These are phyloP conservation scores for Vanilla planifolia DNA, from an alignment of 106 monocot species.

Conservation along the genomic window DNA sequence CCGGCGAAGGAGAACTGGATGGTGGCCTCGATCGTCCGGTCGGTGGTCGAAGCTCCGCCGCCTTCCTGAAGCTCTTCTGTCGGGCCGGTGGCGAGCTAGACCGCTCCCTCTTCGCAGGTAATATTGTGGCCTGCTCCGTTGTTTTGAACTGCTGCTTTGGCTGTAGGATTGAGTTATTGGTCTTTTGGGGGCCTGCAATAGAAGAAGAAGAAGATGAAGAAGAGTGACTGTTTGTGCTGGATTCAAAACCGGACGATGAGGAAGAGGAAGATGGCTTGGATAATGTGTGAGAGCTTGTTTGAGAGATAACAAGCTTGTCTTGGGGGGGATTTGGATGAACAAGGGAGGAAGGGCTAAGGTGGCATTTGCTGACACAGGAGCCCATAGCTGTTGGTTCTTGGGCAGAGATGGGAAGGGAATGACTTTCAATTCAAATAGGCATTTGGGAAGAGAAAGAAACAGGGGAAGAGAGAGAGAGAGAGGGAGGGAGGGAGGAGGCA, in stretches of 20 bases:
- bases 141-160: neutral
- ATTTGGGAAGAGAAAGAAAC: neutral
- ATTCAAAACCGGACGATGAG: neutral
- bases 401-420: neutral
- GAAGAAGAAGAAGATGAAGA: constrained; percentile 10
- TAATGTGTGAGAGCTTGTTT: too few relatives aligned
- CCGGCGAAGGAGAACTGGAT: neutral
- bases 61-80: constrained; percentile 22
- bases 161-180: neutral
- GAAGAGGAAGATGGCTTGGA: constrained; percentile 11
- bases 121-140: neutral
- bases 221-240: neutral
- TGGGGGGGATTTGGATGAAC: constrained; percentile 5
- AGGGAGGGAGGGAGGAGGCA: too few relatives aligned
- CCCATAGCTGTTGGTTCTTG: constrained; percentile 21
- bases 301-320: constrained; percentile 31
- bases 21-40: too few relatives aligned
- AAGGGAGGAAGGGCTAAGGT: neutral
- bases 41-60: neutral
- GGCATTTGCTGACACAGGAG: constrained; percentile 39
- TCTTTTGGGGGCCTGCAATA: constrained; percentile 12
- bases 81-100: constrained; percentile 16
- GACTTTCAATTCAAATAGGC: neutral
- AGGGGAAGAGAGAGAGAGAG: neutral
- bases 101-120: constrained; percentile 17